Percentiles rank a stretch among this genome's conserved stretches.
phyloP scores from a whole-genome alignment of 305 asterid genomes.

The Salvia sclarea region DNA sequence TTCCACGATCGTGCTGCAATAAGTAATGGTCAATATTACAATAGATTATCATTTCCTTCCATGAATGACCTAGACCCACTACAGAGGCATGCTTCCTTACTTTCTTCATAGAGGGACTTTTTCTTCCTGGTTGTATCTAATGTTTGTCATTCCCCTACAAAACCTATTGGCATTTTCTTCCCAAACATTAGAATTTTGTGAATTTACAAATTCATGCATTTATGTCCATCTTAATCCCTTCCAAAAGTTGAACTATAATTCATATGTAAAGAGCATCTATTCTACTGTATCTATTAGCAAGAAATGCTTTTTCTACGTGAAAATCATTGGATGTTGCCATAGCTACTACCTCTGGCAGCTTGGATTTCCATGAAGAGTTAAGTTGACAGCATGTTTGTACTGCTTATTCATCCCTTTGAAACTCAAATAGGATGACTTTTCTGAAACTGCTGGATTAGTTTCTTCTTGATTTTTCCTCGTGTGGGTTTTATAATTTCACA shows the following conservation, averaged over 20 bases:
- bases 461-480: slow-evolving; percentile 16
- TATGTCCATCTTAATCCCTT: background rate
- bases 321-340: background rate
- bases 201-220: no score
- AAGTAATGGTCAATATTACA: slow-evolving; percentile 1
- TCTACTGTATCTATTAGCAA: background rate
- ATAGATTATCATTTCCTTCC: slow-evolving; percentile 4
- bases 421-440: background rate
- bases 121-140: background rate
- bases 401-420: background rate
- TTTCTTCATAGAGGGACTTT: background rate
- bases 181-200: background rate
- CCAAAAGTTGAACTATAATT: background rate
- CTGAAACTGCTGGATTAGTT: background rate
- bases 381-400: background rate
- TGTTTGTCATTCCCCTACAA: background rate
- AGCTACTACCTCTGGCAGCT: background rate
- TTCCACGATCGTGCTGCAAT: background rate
- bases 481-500: background rate
- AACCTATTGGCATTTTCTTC: background rate
- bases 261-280: background rate
- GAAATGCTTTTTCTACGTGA: background rate
- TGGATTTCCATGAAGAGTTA: background rate
- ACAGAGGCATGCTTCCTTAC: background rate
- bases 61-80: background rate